Evolutionary conservation across 768 basidiomycete species (phyloP).

Genomic region (Phylloporus arenicola): DNA sequence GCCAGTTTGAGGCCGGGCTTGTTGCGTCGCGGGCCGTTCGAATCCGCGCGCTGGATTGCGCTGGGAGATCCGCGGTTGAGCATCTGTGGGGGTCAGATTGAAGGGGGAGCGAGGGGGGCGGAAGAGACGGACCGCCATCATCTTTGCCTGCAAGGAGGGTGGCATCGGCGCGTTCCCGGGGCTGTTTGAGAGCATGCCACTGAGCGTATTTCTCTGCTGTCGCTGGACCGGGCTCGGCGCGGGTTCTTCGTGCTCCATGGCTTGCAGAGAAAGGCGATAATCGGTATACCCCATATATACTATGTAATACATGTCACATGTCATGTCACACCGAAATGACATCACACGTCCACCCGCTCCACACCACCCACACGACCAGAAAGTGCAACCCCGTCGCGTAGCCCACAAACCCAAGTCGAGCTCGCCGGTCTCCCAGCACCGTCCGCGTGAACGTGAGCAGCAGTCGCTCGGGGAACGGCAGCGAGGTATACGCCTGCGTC

Average conservation of each 20-base stretch:
- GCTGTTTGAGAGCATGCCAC: slow-evolving; percentile 42
- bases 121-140: slow-evolving; percentile 68
- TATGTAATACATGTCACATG: slow-evolving; percentile 18
- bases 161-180: slow-evolving; percentile 67
- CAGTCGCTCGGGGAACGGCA: slow-evolving; percentile 88
- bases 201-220: slow-evolving; percentile 27
- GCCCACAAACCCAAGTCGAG: slow-evolving; percentile 83
- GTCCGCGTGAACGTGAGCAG: slow-evolving; percentile 80
- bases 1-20: slow-evolving; percentile 58
- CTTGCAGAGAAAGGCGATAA: slow-evolving; percentile 24
- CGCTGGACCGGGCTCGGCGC: no score
- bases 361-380: slow-evolving; percentile 70
- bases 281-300: slow-evolving; percentile 35
- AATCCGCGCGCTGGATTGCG: no score
- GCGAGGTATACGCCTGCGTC: slow-evolving; percentile 82
- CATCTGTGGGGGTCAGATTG: slow-evolving; percentile 37
- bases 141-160: slow-evolving; percentile 85
- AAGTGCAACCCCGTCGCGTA: slow-evolving; percentile 80
- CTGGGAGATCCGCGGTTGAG: slow-evolving; percentile 37
- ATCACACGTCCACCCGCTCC: slow-evolving; percentile 52
- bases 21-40: slow-evolving; percentile 31
- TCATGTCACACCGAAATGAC: slow-evolving; percentile 10
- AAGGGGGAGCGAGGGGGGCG: not conserved
- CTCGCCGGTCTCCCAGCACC: slow-evolving; percentile 83
- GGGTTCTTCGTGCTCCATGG: no score